These are phyloP conservation scores for Trametes elegans DNA, from an alignment of 768 basidiomycete species.

Conservation along the genomic window DNA sequence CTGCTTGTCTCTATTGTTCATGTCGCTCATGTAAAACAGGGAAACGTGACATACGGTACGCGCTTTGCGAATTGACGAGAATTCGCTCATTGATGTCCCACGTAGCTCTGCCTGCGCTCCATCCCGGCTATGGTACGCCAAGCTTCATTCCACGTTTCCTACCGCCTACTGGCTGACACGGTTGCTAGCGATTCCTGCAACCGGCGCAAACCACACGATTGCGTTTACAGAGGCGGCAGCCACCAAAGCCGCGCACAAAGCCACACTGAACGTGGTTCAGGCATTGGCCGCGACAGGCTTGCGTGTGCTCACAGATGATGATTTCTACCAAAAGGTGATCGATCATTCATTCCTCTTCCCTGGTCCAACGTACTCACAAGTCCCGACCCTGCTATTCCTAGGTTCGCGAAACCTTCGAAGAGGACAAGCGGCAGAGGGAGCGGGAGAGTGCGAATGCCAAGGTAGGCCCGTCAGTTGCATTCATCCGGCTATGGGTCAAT, in stretches of 20 bases:
- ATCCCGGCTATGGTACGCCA: constrained; percentile 60
- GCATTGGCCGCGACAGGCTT: constrained; percentile 70
- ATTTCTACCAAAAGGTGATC: constrained; percentile 57
- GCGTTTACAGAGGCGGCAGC: constrained; percentile 66
- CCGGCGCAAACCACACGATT: constrained; percentile 78
- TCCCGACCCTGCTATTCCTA: constrained; percentile 24
- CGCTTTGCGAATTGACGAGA: too few species aligned
- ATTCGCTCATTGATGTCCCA: not conserved
- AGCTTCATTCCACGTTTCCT: not conserved
- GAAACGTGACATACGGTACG: constrained; percentile 73
- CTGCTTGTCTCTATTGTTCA: too few species aligned
- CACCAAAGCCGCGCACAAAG: constrained; percentile 59
- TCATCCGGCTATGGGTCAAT: not conserved
- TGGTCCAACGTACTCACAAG: not conserved
- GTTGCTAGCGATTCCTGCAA: constrained; percentile 70
- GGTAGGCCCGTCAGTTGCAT: not conserved
- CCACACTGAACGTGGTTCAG: constrained; percentile 65
- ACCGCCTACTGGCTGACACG: not conserved
- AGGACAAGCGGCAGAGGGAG: constrained; percentile 30
- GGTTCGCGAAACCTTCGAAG: constrained; percentile 50
- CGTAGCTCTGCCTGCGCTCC: constrained; percentile 60
- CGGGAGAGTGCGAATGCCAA: not conserved
- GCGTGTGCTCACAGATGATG: constrained; percentile 65
- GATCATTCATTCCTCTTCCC: not conserved
- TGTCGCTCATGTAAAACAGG: constrained; percentile 37